phyloP scores from a whole-genome alignment of 2,329 filamentous ascomycete genomes.

The Plenodomus tracheiphilus region DNA sequence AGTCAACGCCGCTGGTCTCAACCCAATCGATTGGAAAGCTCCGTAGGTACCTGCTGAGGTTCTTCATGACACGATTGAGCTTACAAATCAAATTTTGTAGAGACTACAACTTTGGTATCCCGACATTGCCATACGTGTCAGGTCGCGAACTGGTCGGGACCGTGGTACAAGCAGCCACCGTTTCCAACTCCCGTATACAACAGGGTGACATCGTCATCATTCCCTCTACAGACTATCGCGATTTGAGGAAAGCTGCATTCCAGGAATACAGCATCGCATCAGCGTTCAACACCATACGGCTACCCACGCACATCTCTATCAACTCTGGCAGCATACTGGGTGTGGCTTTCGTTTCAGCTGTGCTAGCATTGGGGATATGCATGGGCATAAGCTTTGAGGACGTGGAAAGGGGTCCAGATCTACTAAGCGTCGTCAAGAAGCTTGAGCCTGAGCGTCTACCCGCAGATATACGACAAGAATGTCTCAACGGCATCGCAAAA shows the following conservation, averaged over 20 bases:
- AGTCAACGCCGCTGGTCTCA: slow-evolving; percentile 67
- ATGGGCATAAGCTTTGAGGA: slow-evolving; percentile 67
- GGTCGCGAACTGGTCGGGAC: slow-evolving; percentile 71
- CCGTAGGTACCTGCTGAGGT: slow-evolving; percentile 65
- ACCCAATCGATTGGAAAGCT: slow-evolving; percentile 77
- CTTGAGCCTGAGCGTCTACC: slow-evolving; percentile 57
- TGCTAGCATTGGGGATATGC: slow-evolving; percentile 68
- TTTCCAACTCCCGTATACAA: slow-evolving; percentile 54
- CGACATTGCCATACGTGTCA: slow-evolving; percentile 68
- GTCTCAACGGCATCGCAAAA: slow-evolving; percentile 57
- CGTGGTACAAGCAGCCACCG: slow-evolving; percentile 57
- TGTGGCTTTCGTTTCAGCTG: slow-evolving; percentile 72
- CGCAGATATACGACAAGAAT: slow-evolving; percentile 65
- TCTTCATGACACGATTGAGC: too few relatives aligned
- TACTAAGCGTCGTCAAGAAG: slow-evolving; percentile 56
- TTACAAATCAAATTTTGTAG: slow-evolving; percentile 41
- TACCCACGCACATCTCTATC: slow-evolving; percentile 58
- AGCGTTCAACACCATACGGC: slow-evolving; percentile 65
- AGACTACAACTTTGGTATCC: slow-evolving; percentile 72
- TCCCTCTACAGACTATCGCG: slow-evolving; percentile 75
- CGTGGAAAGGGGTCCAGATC: slow-evolving; percentile 61
- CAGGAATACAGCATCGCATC: slow-evolving; percentile 70
- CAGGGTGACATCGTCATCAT: slow-evolving; percentile 52
- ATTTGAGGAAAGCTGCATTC: slow-evolving; percentile 71
- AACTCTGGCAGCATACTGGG: slow-evolving; percentile 66